These are phyloP conservation scores for Nicotiana sylvestris DNA, from an alignment of 257 asterid genomes.

Conservation along the genomic window DNA sequence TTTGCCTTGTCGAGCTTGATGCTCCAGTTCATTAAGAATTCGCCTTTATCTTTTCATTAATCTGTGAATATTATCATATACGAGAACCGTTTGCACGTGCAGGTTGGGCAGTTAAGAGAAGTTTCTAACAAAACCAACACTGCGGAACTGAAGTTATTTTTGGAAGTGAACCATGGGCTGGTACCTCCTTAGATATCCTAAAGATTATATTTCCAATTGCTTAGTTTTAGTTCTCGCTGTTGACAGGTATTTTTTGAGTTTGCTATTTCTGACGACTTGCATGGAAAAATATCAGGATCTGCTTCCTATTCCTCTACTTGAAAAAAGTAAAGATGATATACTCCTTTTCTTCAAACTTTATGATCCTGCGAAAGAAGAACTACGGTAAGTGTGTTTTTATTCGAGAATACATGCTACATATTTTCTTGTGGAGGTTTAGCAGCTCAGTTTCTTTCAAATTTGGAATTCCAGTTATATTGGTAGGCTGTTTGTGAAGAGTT, in stretches of 20 bases:
- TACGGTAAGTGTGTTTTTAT: conserved; percentile 41
- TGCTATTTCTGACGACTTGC: neutral
- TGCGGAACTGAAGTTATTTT: conserved; percentile 76
- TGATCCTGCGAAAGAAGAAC: conserved; percentile 86
- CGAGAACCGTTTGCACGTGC: neutral
- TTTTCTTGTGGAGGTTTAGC: conserved; percentile 12
- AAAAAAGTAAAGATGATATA: conserved; percentile 71
- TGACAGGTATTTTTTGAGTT: neutral
- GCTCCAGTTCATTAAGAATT: neutral
- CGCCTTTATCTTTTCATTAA: neutral
- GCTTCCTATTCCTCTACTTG: conserved; percentile 62
- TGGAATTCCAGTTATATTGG: conserved; percentile 58
- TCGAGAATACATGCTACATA: neutral
- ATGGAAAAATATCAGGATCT: conserved; percentile 44
- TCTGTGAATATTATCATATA: neutral
- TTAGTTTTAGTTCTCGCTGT: conserved; percentile 1
- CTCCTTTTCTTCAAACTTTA: conserved; percentile 78
- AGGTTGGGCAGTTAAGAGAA: conserved; percentile 62
- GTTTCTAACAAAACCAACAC: conserved; percentile 63
- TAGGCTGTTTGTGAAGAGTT: conserved; percentile 67
- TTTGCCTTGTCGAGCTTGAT: neutral
- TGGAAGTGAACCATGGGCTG: conserved; percentile 70
- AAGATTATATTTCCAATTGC: neutral
- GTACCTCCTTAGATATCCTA: conserved; percentile 25
- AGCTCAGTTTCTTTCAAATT: neutral